These are phyloP conservation scores for Coemansia sp. DNA, from an alignment of 192 early-diverging fungal genomes.

Conservation along the genomic window DNA sequence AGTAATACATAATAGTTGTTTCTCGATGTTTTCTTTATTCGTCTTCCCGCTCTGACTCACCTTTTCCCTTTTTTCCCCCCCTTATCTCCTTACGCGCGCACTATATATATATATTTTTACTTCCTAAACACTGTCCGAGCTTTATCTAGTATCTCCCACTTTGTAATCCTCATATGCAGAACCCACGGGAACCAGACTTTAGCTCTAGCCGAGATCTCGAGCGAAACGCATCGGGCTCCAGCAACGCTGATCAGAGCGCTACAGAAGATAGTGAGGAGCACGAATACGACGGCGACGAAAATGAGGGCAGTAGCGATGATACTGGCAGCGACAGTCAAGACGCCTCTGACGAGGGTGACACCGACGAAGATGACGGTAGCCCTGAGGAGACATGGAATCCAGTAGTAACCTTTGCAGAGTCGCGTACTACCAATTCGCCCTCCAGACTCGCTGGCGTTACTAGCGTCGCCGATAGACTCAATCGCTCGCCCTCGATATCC, in stretches of 20 bases:
- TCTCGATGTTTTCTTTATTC: neutral
- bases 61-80: neutral
- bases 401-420: constrained; percentile 48
- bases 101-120: neutral
- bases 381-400: constrained; percentile 31
- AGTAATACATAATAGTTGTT: neutral
- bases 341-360: neutral
- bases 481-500: neutral
- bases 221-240: neutral
- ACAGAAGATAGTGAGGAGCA: constrained; percentile 56
- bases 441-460: neutral
- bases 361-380: neutral
- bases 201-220: constrained; percentile 3
- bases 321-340: neutral
- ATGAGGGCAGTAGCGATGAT: constrained; percentile 22
- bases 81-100: neutral
- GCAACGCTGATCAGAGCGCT: constrained; percentile 44
- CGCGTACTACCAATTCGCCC: constrained; percentile 7
- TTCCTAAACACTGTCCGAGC: neutral
- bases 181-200: neutral
- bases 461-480: neutral
- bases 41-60: neutral
- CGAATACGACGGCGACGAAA: neutral
- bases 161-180: neutral
- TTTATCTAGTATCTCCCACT: neutral